phyloP scores from a whole-genome alignment of 306 rosid species.

The Chamaecrista fasciculata region DNA sequence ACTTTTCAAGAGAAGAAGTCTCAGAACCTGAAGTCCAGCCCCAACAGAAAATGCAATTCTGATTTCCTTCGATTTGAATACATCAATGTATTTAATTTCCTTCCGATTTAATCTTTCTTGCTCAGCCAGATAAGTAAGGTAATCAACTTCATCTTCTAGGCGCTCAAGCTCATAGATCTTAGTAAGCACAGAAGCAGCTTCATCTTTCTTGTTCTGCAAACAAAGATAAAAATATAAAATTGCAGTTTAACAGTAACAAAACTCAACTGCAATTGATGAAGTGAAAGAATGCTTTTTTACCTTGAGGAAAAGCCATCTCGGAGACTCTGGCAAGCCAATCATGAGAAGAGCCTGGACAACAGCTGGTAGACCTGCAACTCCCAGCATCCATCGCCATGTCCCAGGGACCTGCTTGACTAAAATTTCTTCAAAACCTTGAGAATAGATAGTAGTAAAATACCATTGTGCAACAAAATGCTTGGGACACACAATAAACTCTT shows the following conservation, averaged over 20 bases:
- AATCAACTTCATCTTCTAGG: slow-evolving; percentile 15
- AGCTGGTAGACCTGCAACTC: slow-evolving; percentile 15
- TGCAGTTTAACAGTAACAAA: background rate
- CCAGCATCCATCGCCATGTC: slow-evolving; percentile 25
- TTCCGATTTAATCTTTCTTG: slow-evolving; percentile 4
- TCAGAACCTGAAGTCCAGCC: slow-evolving; percentile 71
- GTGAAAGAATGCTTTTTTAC: slow-evolving; percentile 14
- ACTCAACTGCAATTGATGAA: background rate
- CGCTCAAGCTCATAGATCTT: slow-evolving; percentile 2
- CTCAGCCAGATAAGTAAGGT: slow-evolving; percentile 21
- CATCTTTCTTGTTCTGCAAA: slow-evolving; percentile 1
- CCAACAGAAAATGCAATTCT: slow-evolving; percentile 69
- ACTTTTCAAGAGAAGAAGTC: background rate
- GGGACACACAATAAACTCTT: background rate
- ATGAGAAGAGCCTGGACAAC: background rate
- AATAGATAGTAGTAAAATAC: background rate
- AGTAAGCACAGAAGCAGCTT: background rate
- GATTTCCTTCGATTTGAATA: slow-evolving; percentile 15
- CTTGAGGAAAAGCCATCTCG: slow-evolving; percentile 8
- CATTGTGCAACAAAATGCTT: slow-evolving; percentile 9
- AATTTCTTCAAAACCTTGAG: background rate
- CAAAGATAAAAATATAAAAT: background rate
- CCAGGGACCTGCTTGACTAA: slow-evolving; percentile 14
- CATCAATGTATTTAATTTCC: background rate
- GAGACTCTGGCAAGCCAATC: background rate